Percentiles rank a stretch among this genome's conserved stretches.
Evolutionary conservation across 768 basidiomycete genomes (phyloP).

Genomic region (Amyloporia xantha): DNA sequence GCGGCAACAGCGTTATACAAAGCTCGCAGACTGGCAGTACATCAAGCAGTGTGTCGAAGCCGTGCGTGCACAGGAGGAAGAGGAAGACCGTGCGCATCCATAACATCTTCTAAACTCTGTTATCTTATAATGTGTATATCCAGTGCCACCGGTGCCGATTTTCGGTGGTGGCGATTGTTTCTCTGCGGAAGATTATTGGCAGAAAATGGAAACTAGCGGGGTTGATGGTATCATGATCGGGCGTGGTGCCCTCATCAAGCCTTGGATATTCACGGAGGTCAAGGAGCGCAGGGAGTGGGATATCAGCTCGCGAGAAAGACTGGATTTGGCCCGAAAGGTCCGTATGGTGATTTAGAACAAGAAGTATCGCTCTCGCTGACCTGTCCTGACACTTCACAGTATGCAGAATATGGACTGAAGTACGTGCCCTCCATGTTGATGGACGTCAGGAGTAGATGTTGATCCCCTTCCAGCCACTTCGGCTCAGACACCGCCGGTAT

Average conservation of each 20-base stretch:
- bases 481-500: conserved; percentile 86
- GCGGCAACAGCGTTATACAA: conserved; percentile 90
- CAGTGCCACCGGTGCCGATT: conserved; percentile 84
- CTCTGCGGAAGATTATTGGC: conserved; percentile 79
- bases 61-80: conserved; percentile 63
- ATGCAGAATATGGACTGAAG: conserved; percentile 81
- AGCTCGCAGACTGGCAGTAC: conserved; percentile 92
- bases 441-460: neutral
- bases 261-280: conserved; percentile 94
- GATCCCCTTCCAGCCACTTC: conserved; percentile 49
- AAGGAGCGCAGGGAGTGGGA: conserved; percentile 93
- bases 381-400: too few relatives aligned
- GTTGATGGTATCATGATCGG: conserved; percentile 97
- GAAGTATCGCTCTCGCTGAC: too few relatives aligned
- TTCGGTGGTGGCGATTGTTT: conserved; percentile 97
- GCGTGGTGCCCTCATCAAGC: conserved; percentile 92
- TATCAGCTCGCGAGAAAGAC: conserved; percentile 76
- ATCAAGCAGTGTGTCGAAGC: conserved; percentile 82
- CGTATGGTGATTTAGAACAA: conserved; percentile 18
- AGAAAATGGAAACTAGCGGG: conserved; percentile 65
- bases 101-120: conserved; percentile 9
- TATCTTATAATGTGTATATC: neutral
- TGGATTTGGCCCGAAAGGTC: conserved; percentile 75
- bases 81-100: conserved; percentile 57
- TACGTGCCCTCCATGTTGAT: conserved; percentile 24